Base-by-base conservation (phyloP, 2,329 filamentous ascomycete species). In the Phialophora chinensis region DNA sequence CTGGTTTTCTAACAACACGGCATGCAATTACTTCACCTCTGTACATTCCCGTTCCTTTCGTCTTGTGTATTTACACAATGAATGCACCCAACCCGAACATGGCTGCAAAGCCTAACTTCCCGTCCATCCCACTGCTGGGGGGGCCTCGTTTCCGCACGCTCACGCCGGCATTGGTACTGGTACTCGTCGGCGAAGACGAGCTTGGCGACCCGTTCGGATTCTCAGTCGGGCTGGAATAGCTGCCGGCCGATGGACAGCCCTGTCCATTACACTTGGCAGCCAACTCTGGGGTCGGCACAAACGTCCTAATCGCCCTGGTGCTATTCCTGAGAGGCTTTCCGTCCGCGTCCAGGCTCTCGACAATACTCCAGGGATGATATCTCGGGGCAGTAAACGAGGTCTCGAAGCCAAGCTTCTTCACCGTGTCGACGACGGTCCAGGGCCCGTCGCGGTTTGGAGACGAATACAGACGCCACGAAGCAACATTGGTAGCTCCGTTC, bases 401-500 rank as follows among this genome's bases (percentile, higher is more conserved):
- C 67, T 81, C 79, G 52, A 81, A 81, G 0, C 78, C 79, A 4
- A 68, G 71, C 68, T 77, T 80, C 33, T 63, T 52, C 3, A 75
- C 71, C 35, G 75, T 67, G 27, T 72, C 71, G 17, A 80, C 66
- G 25, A 75, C 64, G 1, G 53, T 72, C 63, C 73, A 80, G 1
- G 65, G 65, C 10, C 65, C 65, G 33, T 60, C 53, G n/a, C 60
- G 60, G 23, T 53, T 55, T 5, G 62, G 33, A 20, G 59, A 59
- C n/a, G 63, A 73, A 66, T 75, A 78, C 63, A 79, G 73, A 5
- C 73, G 73, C 77, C 77, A 84, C 12, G 71, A 75, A 14, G 67
- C 66, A 17, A 83, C 76, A 59, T 83, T 80, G 1, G 82, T 84
- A 0, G 81, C 82, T 11, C 82, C 82, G 68, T 84, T 84, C 82